Conservation (phyloP, 306 rosid genomes). For the Rosa rugosa region DNA sequence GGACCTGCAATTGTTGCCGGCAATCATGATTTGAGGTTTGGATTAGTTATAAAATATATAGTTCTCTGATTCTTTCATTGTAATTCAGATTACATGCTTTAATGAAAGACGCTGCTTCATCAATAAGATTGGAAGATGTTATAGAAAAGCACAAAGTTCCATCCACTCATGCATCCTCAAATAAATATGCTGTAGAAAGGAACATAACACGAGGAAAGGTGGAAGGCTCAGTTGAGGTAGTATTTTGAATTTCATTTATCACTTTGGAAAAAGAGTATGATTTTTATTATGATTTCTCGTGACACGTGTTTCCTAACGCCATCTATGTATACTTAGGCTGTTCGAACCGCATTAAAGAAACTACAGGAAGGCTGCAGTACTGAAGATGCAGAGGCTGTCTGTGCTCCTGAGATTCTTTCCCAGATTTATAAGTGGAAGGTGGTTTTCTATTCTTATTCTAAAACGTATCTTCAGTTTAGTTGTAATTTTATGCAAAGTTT, state of each 20-base stretch:
- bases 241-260: conserved; percentile 9
- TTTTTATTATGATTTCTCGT: conserved; percentile 5
- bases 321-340: conserved; percentile 52
- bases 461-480: conserved; percentile 10
- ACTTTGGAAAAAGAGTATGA: background rate
- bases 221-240: conserved; percentile 80
- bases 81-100: conserved; percentile 58
- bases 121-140: conserved; percentile 59
- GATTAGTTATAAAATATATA: background rate
- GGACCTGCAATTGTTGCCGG: background rate
- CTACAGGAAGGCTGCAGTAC: conserved; percentile 58
- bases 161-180: conserved; percentile 48
- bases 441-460: conserved; percentile 22
- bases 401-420: conserved; percentile 61
- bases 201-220: conserved; percentile 75
- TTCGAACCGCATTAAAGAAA: conserved; percentile 72
- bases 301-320: background rate
- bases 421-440: conserved; percentile 91
- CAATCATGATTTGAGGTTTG: conserved; percentile 12
- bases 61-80: conserved; percentile 23
- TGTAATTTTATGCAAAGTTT: background rate
- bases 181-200: conserved; percentile 56
- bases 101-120: conserved; percentile 58
- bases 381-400: conserved; percentile 75
- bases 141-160: conserved; percentile 51